phyloP scores from a whole-genome alignment of 1,284 basidiomycete genomes.

The Sporisorium graminicola region DNA sequence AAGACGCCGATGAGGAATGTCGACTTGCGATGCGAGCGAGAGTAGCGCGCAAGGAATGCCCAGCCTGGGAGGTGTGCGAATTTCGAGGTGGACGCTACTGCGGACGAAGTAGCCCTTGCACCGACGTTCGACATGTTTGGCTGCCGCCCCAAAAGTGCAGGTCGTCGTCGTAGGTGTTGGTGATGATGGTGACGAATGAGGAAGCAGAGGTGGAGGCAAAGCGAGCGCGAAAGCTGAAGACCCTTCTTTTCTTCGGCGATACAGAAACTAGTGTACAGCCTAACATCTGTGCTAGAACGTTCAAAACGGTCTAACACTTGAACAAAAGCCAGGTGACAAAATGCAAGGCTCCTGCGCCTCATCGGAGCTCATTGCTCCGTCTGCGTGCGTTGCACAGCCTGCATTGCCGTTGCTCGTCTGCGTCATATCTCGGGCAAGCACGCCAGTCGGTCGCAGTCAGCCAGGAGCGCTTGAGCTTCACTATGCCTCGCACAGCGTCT shows the following conservation, averaged over 20 bases:
- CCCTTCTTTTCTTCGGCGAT: neutral
- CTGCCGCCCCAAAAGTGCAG: neutral
- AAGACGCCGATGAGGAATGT: conserved; percentile 62
- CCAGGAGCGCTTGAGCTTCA: no score
- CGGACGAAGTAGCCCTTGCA: conserved; percentile 10
- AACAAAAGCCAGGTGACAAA: neutral
- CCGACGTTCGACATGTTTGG: conserved; percentile 22
- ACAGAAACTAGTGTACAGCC: no score
- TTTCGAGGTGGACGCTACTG: conserved; percentile 22
- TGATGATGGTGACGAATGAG: neutral
- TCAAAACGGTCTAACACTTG: neutral
- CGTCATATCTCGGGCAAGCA: conserved; percentile 1
- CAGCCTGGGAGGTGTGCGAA: conserved; percentile 45
- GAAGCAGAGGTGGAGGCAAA: neutral
- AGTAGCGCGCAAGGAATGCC: conserved; percentile 37
- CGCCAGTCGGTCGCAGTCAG: conserved; percentile 1
- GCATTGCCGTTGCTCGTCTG: neutral
- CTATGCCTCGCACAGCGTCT: neutral
- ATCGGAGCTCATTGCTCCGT: conserved; percentile 12
- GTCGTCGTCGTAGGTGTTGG: neutral
- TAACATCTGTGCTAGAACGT: no score
- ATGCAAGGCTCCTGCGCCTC: neutral
- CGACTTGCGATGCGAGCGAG: conserved; percentile 44
- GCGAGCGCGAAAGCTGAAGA: no score
- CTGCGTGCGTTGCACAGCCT: neutral